phyloP scores from a whole-genome alignment of 805 yeast genomes.

The Kregervanrija fluxuum region DNA sequence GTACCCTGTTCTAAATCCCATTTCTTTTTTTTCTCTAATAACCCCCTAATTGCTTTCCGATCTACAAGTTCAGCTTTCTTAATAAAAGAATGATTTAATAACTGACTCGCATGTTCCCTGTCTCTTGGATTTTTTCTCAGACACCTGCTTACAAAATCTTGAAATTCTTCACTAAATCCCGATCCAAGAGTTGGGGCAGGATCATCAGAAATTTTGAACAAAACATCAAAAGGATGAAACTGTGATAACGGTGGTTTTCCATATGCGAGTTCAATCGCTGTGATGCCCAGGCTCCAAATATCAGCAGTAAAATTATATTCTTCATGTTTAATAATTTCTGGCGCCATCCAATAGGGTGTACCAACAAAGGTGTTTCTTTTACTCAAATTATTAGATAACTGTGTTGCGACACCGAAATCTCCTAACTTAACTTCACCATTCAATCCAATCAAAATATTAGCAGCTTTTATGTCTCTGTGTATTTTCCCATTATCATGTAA shows the following conservation, averaged over 20 bases:
- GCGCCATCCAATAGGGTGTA: slow-evolving; percentile 61
- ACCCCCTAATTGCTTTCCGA: slow-evolving; percentile 25
- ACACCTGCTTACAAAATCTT: slow-evolving; percentile 64
- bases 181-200: slow-evolving; percentile 37
- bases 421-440: slow-evolving; percentile 80
- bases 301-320: slow-evolving; percentile 67
- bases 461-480: slow-evolving; percentile 92
- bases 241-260: slow-evolving; percentile 66
- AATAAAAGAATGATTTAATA: slow-evolving; percentile 61
- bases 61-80: slow-evolving; percentile 30
- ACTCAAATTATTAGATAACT: slow-evolving; percentile 47
- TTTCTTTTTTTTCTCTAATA: slow-evolving; percentile 36
- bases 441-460: slow-evolving; percentile 68
- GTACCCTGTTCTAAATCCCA: slow-evolving; percentile 35
- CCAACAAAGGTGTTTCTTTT: slow-evolving; percentile 49
- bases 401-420: slow-evolving; percentile 94
- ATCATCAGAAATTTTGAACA: slow-evolving; percentile 42
- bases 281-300: slow-evolving; percentile 75
- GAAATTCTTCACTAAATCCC: slow-evolving; percentile 35
- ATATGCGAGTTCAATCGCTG: slow-evolving; percentile 62
- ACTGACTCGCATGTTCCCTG: slow-evolving; percentile 56
- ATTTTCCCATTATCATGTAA: slow-evolving; percentile 69
- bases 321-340: slow-evolving; percentile 47
- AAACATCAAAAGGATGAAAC: slow-evolving; percentile 48
- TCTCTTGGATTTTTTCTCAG: slow-evolving; percentile 60